Percentiles rank a stretch among this genome's conserved stretches.
phyloP scores from a whole-genome alignment of 352 stramenopile species.

The Lagenidium giganteum region DNA sequence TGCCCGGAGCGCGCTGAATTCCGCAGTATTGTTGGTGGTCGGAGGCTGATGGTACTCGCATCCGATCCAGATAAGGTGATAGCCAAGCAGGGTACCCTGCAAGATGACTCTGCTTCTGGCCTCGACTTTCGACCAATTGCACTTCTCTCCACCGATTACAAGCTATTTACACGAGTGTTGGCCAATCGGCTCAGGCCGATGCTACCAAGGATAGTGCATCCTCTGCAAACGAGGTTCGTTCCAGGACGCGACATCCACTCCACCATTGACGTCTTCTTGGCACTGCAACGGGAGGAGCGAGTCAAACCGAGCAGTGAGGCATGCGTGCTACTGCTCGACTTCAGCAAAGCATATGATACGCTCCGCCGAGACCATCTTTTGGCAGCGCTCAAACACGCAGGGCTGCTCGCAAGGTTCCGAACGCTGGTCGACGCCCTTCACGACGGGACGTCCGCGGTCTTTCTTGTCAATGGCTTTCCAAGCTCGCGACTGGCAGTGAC shows the following conservation, averaged over 20 bases:
- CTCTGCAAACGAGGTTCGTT: constrained; percentile 9
- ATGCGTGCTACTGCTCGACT: constrained; percentile 9
- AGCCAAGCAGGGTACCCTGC: no score
- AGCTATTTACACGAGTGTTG: constrained; percentile 8
- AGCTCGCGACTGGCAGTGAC: not conserved
- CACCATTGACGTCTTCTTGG: constrained; percentile 5
- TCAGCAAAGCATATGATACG: constrained; percentile 12
- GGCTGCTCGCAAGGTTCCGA: not conserved
- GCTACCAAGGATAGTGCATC: not conserved
- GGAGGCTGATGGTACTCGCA: no score
- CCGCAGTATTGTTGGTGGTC: no score
- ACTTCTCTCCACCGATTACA: constrained; percentile 10
- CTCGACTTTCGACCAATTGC: constrained; percentile 12
- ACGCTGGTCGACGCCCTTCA: not conserved
- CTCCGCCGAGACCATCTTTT: not conserved
- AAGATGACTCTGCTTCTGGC: no score
- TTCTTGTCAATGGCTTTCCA: not conserved
- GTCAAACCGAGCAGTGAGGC: no score
- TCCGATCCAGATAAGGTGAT: no score
- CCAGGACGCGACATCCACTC: constrained; percentile 5
- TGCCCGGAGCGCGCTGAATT: no score
- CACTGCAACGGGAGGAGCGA: no score
- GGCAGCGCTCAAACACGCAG: not conserved
- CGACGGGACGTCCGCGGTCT: constrained; percentile 2
- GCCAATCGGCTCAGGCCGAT: not conserved